These are phyloP conservation scores for Raffaelea albimanens DNA, from an alignment of 2,329 filamentous ascomycete species.

Conservation along the genomic window DNA sequence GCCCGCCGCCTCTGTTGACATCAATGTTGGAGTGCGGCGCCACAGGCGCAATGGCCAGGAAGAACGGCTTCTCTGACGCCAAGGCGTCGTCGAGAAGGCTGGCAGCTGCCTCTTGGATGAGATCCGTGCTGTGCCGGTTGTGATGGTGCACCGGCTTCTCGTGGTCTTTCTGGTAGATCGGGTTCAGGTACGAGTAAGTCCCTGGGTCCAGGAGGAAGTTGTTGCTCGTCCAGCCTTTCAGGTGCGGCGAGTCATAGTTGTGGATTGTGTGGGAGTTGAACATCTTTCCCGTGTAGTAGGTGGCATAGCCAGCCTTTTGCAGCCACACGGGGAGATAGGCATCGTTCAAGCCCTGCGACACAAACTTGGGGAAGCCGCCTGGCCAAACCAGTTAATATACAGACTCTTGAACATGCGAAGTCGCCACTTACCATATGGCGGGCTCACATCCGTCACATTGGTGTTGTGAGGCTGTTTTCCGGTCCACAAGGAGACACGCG, in stretches of 20 bases:
- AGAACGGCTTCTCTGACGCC: conserved; percentile 48
- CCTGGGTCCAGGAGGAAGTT: conserved; percentile 49
- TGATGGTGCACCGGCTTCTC: conserved; percentile 44
- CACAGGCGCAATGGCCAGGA: conserved; percentile 55
- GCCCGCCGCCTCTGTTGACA: conserved; percentile 7
- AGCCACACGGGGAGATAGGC: conserved; percentile 63
- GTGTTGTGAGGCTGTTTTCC: neutral
- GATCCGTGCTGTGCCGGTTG: conserved; percentile 44
- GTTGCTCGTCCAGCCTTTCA: conserved; percentile 50
- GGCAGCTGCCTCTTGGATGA: conserved; percentile 47
- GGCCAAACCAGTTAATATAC: too few species aligned
- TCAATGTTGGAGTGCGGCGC: conserved; percentile 53
- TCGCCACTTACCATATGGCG: too few species aligned
- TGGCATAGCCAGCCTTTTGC: conserved; percentile 58
- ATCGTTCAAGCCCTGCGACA: conserved; percentile 54
- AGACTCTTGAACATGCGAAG: too few species aligned
- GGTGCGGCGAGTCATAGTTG: conserved; percentile 51
- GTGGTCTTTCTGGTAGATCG: conserved; percentile 44
- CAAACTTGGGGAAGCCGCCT: conserved; percentile 57
- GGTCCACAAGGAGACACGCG: neutral
- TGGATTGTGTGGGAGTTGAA: conserved; percentile 54
- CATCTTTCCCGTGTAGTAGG: conserved; percentile 65
- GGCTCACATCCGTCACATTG: conserved; percentile 1
- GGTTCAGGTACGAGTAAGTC: conserved; percentile 56
- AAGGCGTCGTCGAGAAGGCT: conserved; percentile 53